Base-by-base conservation (phyloP, 106 monocot species). In the Amphibolis antarctica region DNA sequence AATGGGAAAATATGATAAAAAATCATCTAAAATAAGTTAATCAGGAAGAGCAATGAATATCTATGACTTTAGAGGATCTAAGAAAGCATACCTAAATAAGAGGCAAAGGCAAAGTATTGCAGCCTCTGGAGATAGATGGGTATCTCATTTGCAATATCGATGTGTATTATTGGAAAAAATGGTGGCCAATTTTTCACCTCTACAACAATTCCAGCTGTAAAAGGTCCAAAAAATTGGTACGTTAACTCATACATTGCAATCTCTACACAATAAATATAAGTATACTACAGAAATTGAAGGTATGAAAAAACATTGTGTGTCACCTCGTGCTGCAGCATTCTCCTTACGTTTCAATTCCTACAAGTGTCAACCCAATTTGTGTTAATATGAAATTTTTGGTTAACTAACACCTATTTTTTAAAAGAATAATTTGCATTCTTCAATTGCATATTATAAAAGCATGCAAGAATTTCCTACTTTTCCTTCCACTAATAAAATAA, bases 161-260 rank as follows among this genome's bases (percentile, higher is more conserved):
- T 79, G 68, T 92, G 92, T 19, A 92, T 92, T 27, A 92, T 82
- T 9, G 87, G 92, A 11, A 92, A 71, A 85, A 92, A 84, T 18
- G 92, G 79, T 63, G 92, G 92, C 92, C 92, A 92, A 51, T 92
- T 92, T 70, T 92, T 92, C 64, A 74, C 82, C 54, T 84, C 84
- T 22, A 92, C 74, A 36, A 87, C 87, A 63, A 92, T 82, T 31
- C 92, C 92, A 79, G 92, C 92, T 92, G 82, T 49, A 76, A 62
- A 52, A 58, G 44, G 44, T 59, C 49, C 56, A 56, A 46, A n/a
- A n/a, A n/a, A n/a, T n/a, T n/a, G n/a, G n/a, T n/a, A n/a, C n/a
- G n/a, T n/a, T n/a, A n/a, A n/a, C n/a, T n/a, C n/a, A n/a, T n/a
- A n/a, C n/a, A n/a, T n/a, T n/a, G n/a, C n/a, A n/a, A n/a, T n/a